These are phyloP conservation scores for Cutaneotrichosporon dermatis DNA, from an alignment of 1,284 basidiomycete species.

Conservation along the genomic window DNA sequence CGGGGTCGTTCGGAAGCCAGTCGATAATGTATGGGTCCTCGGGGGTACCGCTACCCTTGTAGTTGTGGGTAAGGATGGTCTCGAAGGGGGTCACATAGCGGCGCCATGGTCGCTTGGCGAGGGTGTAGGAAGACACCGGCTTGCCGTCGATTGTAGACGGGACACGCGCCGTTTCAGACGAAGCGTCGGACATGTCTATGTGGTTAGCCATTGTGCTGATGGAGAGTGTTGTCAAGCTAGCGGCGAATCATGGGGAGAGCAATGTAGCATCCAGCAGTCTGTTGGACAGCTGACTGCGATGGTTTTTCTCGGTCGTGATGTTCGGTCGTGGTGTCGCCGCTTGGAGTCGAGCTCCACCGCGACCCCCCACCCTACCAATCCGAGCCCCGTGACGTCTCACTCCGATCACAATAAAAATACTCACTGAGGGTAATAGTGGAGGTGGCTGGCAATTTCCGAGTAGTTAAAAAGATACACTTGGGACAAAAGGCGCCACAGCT, in stretches of 20 bases:
- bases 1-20: slow-evolving; percentile 35
- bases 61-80: slow-evolving; percentile 41
- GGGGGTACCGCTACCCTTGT: slow-evolving; percentile 46
- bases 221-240: background rate
- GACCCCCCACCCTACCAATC: no score
- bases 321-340: no score
- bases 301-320: no score
- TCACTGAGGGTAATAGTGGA: no score
- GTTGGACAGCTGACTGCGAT: no score
- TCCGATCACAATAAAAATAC: no score
- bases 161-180: background rate
- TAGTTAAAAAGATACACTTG: no score
- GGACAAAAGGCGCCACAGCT: no score
- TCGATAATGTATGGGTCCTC: slow-evolving; percentile 49
- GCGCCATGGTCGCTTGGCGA: slow-evolving; percentile 37
- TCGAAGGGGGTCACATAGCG: slow-evolving; percentile 44
- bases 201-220: background rate
- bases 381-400: no score
- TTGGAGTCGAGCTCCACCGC: no score
- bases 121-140: slow-evolving; percentile 15
- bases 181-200: slow-evolving; percentile 6
- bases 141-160: background rate
- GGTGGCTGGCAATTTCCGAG: no score
- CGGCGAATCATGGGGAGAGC: background rate
- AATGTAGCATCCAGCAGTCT: no score